A percentile compares a stretch with the other conserved stretches of the same genome.
These are phyloP conservation scores for Cryphonectria parasitica DNA, from an alignment of 2,329 filamentous ascomycete genomes.

Conservation along the genomic window DNA sequence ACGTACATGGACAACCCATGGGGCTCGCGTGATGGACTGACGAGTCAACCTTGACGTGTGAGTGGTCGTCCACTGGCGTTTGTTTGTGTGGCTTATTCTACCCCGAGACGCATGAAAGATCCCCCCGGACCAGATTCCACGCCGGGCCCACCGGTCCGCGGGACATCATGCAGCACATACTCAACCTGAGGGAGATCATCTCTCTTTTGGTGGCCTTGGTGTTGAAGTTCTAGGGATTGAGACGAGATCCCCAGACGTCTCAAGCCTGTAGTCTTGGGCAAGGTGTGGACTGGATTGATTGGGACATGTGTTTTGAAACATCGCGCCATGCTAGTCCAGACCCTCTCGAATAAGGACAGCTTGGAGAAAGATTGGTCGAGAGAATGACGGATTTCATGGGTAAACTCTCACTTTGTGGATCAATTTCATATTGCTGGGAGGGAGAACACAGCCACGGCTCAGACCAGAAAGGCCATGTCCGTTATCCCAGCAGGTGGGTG, in stretches of 20 bases:
- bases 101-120: not conserved
- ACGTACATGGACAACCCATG: not conserved
- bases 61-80: not conserved
- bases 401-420: not conserved
- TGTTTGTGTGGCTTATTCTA: not conserved
- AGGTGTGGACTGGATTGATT: not conserved
- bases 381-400: not conserved
- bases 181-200: conserved; percentile 5
- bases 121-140: not conserved
- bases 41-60: not conserved
- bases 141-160: not conserved
- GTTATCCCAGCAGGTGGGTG: not conserved
- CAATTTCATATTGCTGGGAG: not conserved
- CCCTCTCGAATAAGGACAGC: not conserved
- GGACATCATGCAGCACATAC: not conserved
- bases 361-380: not conserved
- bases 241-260: not conserved
- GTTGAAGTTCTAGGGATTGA: not conserved
- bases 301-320: not conserved
- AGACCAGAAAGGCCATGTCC: not conserved
- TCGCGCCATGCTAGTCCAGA: not conserved
- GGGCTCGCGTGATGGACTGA: conserved; percentile 3
- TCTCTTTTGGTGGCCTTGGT: not conserved
- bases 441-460: not conserved
- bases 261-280: not conserved